Evolutionary conservation across 495 filamentous ascomycete species (phyloP), one percentile per base, ranked within the genome.

Genomic region (Neurospora tetraspora): DNA sequence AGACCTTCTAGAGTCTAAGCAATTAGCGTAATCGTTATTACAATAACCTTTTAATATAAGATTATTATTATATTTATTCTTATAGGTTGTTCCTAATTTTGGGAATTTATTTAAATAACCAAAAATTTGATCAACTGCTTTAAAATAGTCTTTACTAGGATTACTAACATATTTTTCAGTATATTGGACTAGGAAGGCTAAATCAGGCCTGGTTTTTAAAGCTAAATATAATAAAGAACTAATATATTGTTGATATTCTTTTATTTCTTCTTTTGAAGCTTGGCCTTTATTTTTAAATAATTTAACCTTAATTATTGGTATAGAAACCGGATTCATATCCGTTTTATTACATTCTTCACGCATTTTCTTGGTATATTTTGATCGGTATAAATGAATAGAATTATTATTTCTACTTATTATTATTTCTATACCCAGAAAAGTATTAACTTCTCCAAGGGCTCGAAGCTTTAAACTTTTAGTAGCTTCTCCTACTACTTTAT

Each of bases 171-270:
- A 71, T 61, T 20, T 71, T 23, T 23, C 10, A 36, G 9, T 47
- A n/a, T 71, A 23, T 23, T 61, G 37, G 5, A 71, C 70, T n/a
- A 11, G 12, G 20, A 34, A 71, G 70, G 37, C 59, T 9, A 71
- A 53, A 71, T 71, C 42, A 14, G 27, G 43, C 39, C 40, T 53
- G 10, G 18, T 71, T 59, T 71, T 71, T 71, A 71, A 71, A 39
- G 70, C 23, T 40, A 71, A 37, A 39, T 71, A 71, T 71, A 71
- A 39, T 53, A 71, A 23, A 34, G 5, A 18, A 11, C 40, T 18
- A 27, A 71, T 34, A 34, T 45, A 6, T 59, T 34, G 2, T 71
- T 71, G n/a, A 20, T 47, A 71, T 71, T 39, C 16, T 71, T 71
- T 31, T 27, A 71, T 71, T 53, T 71, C 42, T 70, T 34, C 34